A percentile compares a stretch with the other conserved stretches of the same genome.
Evolutionary conservation across 2,329 filamentous ascomycete species (phyloP).

Genomic region (Alternaria angustiovoidea): DNA sequence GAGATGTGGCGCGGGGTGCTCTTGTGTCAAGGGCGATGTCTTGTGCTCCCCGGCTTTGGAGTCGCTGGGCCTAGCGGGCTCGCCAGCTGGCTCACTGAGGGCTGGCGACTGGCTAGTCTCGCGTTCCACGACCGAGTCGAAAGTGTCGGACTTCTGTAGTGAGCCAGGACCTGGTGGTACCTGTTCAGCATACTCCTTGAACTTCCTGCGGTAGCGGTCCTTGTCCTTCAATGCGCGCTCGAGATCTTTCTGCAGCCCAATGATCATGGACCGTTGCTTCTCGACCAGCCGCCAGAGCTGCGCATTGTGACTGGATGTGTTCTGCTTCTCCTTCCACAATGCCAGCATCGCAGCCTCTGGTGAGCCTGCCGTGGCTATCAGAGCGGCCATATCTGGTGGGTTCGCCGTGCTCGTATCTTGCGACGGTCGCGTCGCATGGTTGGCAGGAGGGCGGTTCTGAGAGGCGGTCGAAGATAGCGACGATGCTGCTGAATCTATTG

Average conservation of each 20-base stretch:
- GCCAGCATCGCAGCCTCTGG: constrained; percentile 89
- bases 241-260: constrained; percentile 92
- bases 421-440: constrained; percentile 65
- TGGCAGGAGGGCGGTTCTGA: constrained; percentile 63
- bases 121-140: constrained; percentile 45
- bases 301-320: constrained; percentile 85
- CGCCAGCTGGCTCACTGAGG: constrained; percentile 43
- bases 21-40: constrained; percentile 26
- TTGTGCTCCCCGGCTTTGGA: constrained; percentile 33
- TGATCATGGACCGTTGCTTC: constrained; percentile 92
- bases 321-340: constrained; percentile 89
- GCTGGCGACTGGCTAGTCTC: constrained; percentile 51
- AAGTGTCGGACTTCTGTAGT: constrained; percentile 46
- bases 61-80: constrained; percentile 30
- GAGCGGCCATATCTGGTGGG: constrained; percentile 76
- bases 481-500: constrained; percentile 93
- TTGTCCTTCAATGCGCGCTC: constrained; percentile 93
- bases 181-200: constrained; percentile 75
- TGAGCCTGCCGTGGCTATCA: constrained; percentile 86
- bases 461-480: constrained; percentile 55
- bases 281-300: constrained; percentile 96
- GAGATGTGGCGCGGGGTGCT: constrained; percentile 29
- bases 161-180: constrained; percentile 49
- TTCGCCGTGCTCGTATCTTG: constrained; percentile 62
- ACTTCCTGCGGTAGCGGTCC: constrained; percentile 87